Evolutionary conservation across 179 eudicot genomes (phyloP), one percentile per base, ranked within the genome.

Genomic region (Sideroxylon spinosum): DNA sequence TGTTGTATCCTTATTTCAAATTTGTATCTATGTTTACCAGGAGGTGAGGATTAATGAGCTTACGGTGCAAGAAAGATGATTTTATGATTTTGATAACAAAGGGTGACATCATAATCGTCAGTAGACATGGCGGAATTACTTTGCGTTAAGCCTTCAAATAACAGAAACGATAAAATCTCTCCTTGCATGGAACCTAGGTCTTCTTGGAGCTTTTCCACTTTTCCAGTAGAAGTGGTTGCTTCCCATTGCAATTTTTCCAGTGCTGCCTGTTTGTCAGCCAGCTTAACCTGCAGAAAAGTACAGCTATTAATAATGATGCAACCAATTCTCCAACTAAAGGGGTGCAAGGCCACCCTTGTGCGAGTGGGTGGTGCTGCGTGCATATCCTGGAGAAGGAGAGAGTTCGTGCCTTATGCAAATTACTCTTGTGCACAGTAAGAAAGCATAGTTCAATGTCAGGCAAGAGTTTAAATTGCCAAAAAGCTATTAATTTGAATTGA

Each of bases 201-300:
- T 73, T 86, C 93, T 82, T 89, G 94, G 59, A 93, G 97, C 80
- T 82, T 84, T 77, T 87, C 96, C 56, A 82, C 96, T 84, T 84
- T 91, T 62, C 85, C 82, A 71, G 85, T 90, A 26, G 99, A 93
- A 73, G 92, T 90, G 88, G 78, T 88, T 80, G 98, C 94, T 85
- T 95, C 97, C 98, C 97, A 90, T 76, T 92, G 94, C 77, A 91
- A 79, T 80, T 89, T 93, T 70, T 93, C 99, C 62, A 92, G 80
- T 52, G 90, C 91, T 78, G 98, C 99, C 87, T 93, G 99, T 75
- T 86, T 90, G 86, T 95, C 98, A 73, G 99, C 98, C 77, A 93
- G 87, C 85, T 89, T 92, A 71, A 92, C 84, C 99, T 95, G 85
- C 63, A 78, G 62, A 77, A 84, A 74, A 73, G 23, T 55, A 67